phyloP scores from a whole-genome alignment of 1,284 basidiomycete genomes.

The Pyrrhoderma noxium region DNA sequence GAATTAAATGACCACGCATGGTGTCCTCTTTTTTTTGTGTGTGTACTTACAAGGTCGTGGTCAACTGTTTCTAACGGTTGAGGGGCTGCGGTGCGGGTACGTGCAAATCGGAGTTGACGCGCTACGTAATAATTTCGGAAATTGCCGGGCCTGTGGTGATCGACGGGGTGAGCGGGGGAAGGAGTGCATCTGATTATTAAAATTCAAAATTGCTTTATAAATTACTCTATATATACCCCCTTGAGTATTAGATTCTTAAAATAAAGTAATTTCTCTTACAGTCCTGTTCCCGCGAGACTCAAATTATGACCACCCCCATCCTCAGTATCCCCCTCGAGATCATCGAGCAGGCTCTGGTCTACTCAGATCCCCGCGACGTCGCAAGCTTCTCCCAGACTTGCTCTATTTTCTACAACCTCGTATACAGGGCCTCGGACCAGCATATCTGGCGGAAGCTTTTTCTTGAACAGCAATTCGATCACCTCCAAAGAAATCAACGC shows the following conservation, averaged over 20 bases:
- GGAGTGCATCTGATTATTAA: no score
- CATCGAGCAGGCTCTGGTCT: slow-evolving; percentile 44
- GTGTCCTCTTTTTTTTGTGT: neutral
- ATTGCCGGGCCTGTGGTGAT: no score
- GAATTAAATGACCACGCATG: slow-evolving; percentile 13
- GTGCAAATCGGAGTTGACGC: no score
- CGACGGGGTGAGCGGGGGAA: no score
- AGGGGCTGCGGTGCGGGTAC: no score
- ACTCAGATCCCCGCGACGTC: slow-evolving; percentile 47
- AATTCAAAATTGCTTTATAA: no score
- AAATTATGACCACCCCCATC: slow-evolving; percentile 18
- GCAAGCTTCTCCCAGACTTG: slow-evolving; percentile 50
- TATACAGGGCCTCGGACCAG: slow-evolving; percentile 43
- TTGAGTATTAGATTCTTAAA: no score
- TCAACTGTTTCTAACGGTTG: no score
- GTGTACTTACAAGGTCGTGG: no score
- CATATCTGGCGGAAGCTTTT: slow-evolving; percentile 61
- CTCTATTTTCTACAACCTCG: slow-evolving; percentile 36
- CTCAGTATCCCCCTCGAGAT: slow-evolving; percentile 46
- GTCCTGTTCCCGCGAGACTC: neutral
- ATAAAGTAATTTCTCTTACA: slow-evolving; percentile 1
- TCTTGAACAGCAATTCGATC: slow-evolving; percentile 49
- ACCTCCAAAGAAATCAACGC: slow-evolving; percentile 34
- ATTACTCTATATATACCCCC: no score
- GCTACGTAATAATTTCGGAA: no score